These are phyloP conservation scores for Filosporella fistucella DNA, from an alignment of 495 filamentous ascomycete genomes.

Conservation along the genomic window DNA sequence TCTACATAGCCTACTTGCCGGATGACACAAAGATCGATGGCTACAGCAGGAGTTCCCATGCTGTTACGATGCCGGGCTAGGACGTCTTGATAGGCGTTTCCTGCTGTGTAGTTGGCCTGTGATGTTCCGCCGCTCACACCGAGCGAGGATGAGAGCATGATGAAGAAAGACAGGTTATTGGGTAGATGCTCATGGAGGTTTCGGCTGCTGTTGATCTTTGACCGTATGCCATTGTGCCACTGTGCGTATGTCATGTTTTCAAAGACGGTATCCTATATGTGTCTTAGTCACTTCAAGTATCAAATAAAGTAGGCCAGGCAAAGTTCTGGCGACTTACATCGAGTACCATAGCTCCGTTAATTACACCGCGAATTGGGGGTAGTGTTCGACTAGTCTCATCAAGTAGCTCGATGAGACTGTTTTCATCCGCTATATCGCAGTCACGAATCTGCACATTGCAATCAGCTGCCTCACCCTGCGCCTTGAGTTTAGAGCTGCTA, in stretches of 20 bases:
- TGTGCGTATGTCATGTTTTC: slow-evolving; percentile 43
- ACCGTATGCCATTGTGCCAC: slow-evolving; percentile 26
- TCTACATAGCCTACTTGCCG: slow-evolving; percentile 26
- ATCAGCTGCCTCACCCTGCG: slow-evolving; percentile 13
- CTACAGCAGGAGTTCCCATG: slow-evolving; percentile 38
- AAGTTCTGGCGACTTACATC: slow-evolving; percentile 3
- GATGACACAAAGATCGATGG: slow-evolving; percentile 45
- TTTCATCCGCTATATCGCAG: slow-evolving; percentile 30
- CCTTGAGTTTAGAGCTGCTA: no score
- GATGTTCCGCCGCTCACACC: slow-evolving; percentile 52
- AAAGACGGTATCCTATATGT: slow-evolving; percentile 22
- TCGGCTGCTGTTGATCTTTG: slow-evolving; percentile 35
- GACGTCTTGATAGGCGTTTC: slow-evolving; percentile 54
- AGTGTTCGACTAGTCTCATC: slow-evolving; percentile 21
- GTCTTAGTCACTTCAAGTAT: not conserved
- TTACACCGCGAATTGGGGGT: slow-evolving; percentile 39
- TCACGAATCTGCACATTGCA: slow-evolving; percentile 20
- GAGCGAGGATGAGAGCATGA: slow-evolving; percentile 55
- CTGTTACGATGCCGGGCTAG: slow-evolving; percentile 40
- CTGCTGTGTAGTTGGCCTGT: slow-evolving; percentile 62
- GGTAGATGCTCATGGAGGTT: slow-evolving; percentile 36
- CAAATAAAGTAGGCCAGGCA: not conserved
- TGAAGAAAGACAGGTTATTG: slow-evolving; percentile 53
- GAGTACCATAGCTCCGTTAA: slow-evolving; percentile 47
- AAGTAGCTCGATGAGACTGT: not conserved